Evolutionary conservation across 108 stramenopile genomes (phyloP), one percentile per base, ranked within the genome.

Genomic region (Fistulifera pelliculosa): DNA sequence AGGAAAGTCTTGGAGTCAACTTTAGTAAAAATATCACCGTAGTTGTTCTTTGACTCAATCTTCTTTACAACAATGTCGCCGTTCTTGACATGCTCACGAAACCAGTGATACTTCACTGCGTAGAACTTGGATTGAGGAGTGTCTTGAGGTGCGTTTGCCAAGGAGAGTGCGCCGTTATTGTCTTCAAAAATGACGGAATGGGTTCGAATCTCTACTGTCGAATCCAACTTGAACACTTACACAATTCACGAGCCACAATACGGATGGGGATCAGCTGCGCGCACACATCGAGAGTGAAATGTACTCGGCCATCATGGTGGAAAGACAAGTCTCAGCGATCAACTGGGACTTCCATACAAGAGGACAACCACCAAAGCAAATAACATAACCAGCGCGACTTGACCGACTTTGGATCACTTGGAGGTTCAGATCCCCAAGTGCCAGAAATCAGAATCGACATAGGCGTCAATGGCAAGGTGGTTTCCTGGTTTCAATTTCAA

Each of bases 91-190:
- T 74, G 58, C 8, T 38, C 16, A 25, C 66, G 56, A 41, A 81
- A 81, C 68, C 66, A 76, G 45, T 81, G 79, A 14, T 63, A 60
- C 50, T 73, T 76, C 22, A 74, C 47, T 0, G 71, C 79, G 51
- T 66, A 71, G 25, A 68, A 62, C 40, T 69, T 68, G 7, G 66
- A 65, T 19, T 74, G 58, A 21, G 74, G 71, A 25, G 79, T 80
- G n/a, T 64, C 48, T 25, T 43, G 41, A 38, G 5, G 60, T n/a
- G n/a, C 58, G 23, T 64, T 55, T n/a, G 54, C 54, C 42, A 56
- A 21, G 7, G 43, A 10, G 7, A 56, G 18, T 11, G 49, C 24
- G 26, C 58, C 61, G 0, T 7, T 1, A 41, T 76, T 77, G 27
- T 77, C 76, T 48, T 77, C 69, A 60, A 50, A 62, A 8, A 70